Percentiles rank a stretch among this genome's conserved stretches.
Conservation (phyloP, 176 grass and related monocot genomes). For the Themeda triandra region DNA sequence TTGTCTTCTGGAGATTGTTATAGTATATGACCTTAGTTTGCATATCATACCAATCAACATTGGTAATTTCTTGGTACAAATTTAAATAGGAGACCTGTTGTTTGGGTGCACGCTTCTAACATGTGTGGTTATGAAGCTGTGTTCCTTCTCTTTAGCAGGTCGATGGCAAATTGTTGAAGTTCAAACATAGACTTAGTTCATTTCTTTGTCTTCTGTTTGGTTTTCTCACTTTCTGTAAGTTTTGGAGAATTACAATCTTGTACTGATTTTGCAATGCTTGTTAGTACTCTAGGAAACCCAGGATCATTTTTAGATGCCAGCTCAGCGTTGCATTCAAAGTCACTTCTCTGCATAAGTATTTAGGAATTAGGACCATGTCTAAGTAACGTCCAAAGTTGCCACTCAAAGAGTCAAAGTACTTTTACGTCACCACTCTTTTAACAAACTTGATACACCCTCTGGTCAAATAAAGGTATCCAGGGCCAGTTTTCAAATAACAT, state of each 20-base stretch:
- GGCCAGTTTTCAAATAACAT: not conserved
- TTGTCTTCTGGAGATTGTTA: not conserved
- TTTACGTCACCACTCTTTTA: not conserved
- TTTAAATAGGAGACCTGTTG: not conserved
- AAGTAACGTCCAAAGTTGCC: not conserved
- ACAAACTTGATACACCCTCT: not conserved
- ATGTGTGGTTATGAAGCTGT: not conserved
- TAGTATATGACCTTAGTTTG: not conserved
- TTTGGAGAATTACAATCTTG: not conserved
- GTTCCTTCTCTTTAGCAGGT: not conserved
- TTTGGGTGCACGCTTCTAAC: not conserved
- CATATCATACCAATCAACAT: not conserved
- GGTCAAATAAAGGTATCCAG: not conserved
- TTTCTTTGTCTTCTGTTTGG: not conserved
- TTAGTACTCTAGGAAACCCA: not conserved
- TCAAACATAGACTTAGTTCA: not conserved
- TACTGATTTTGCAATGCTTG: not conserved
- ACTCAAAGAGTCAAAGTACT: not conserved
- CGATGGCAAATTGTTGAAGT: not conserved
- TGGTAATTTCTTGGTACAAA: not conserved
- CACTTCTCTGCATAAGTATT: not conserved
- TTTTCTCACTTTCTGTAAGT: too few species aligned
- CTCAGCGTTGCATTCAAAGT: not conserved
- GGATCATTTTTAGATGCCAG: not conserved
- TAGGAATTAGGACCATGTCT: not conserved